phyloP scores from a whole-genome alignment of 305 asterid genomes.

The Plantago lanceolata region DNA sequence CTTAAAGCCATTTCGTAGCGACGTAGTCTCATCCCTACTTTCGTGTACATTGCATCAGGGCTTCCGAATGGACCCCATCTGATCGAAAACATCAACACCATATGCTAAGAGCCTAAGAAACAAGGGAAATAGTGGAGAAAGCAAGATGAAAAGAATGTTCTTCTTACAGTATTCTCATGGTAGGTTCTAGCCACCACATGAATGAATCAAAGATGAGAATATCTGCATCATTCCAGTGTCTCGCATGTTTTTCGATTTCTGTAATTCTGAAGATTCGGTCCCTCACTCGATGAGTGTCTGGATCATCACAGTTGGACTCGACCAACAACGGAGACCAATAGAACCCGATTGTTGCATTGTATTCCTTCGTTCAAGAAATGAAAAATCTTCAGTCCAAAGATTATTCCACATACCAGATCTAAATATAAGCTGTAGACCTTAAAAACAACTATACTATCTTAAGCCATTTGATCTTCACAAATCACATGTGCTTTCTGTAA shows the following conservation, averaged over 20 bases:
- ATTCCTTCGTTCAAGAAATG: conserved; percentile 31
- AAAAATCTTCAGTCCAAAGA: not conserved
- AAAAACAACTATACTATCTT: no score
- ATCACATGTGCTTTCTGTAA: no score
- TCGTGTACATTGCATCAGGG: conserved; percentile 36
- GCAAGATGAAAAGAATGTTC: conserved; percentile 11
- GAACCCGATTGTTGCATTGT: conserved; percentile 47
- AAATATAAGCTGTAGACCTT: no score
- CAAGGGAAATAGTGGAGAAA: not conserved
- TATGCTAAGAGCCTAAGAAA: not conserved
- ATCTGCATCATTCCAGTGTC: conserved; percentile 46
- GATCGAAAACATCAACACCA: not conserved
- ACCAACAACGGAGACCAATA: conserved; percentile 51
- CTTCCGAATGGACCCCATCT: conserved; percentile 69
- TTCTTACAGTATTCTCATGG: conserved; percentile 38
- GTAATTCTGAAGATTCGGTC: conserved; percentile 32
- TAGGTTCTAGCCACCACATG: conserved; percentile 44
- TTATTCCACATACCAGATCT: not conserved
- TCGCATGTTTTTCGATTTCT: conserved; percentile 42
- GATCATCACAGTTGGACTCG: conserved; percentile 48
- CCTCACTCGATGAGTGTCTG: conserved; percentile 30
- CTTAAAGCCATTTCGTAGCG: conserved; percentile 51
- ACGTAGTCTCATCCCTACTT: conserved; percentile 33
- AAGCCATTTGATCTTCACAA: not conserved
- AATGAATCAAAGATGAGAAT: conserved; percentile 46